These are phyloP conservation scores for Xylogone sp. DNA, from an alignment of 2,329 filamentous ascomycete species.

Conservation along the genomic window DNA sequence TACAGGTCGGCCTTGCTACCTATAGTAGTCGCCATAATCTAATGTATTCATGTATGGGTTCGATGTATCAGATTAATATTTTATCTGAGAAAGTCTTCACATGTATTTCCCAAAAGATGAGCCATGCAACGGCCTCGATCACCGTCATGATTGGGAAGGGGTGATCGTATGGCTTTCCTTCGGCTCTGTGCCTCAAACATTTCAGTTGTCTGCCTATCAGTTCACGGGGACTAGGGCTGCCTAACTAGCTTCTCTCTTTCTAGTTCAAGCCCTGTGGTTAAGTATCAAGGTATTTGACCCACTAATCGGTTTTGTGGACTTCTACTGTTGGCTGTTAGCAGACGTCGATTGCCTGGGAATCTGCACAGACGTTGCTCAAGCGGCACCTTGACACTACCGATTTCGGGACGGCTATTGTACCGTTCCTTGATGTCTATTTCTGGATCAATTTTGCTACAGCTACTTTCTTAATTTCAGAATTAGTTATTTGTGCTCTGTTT, in stretches of 20 bases:
- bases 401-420: slow-evolving; percentile 38
- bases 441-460: slow-evolving; percentile 37
- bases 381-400: slow-evolving; percentile 33
- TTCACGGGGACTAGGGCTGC: slow-evolving; percentile 46
- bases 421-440: slow-evolving; percentile 32
- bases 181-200: slow-evolving; percentile 32
- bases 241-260: slow-evolving; percentile 36
- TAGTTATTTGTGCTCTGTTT: no score
- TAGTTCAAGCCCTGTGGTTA: slow-evolving; percentile 40
- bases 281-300: slow-evolving; percentile 45
- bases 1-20: slow-evolving; percentile 41
- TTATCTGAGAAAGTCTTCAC: slow-evolving; percentile 21
- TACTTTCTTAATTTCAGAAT: slow-evolving; percentile 23
- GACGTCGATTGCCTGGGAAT: slow-evolving; percentile 41
- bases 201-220: slow-evolving; percentile 47
- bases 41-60: slow-evolving; percentile 43
- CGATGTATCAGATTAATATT: not conserved
- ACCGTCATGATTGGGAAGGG: slow-evolving; percentile 55
- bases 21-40: slow-evolving; percentile 41
- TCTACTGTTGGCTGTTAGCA: slow-evolving; percentile 32
- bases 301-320: slow-evolving; percentile 38
- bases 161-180: slow-evolving; percentile 46
- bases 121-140: slow-evolving; percentile 36
- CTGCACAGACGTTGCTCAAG: slow-evolving; percentile 29
- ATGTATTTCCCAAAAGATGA: slow-evolving; percentile 47